Evolutionary conservation across 495 filamentous ascomycete species (phyloP).

Genomic region (Lentithecium fluviatile): DNA sequence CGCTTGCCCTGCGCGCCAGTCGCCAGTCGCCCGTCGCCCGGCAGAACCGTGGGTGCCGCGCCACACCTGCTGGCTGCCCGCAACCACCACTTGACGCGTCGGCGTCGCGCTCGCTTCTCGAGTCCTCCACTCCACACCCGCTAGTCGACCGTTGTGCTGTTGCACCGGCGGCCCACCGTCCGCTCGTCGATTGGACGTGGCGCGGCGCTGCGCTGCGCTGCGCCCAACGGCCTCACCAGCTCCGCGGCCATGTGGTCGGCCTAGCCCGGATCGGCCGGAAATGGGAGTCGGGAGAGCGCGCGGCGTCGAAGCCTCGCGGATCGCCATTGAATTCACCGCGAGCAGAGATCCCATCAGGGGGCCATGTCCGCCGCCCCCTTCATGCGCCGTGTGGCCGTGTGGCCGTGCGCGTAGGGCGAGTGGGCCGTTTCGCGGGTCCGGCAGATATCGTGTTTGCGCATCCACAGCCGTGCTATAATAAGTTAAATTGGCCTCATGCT

Average conservation of each 20-base stretch:
- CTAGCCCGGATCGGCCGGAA: slow-evolving; percentile 19
- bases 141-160: slow-evolving; percentile 33
- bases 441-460: slow-evolving; percentile 22
- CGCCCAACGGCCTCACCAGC: slow-evolving; percentile 20
- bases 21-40: too few relatives aligned
- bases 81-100: too few relatives aligned
- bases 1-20: too few relatives aligned
- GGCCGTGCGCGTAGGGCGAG: slow-evolving; percentile 11
- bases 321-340: slow-evolving; percentile 2
- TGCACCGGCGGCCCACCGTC: slow-evolving; percentile 26
- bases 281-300: slow-evolving; percentile 6
- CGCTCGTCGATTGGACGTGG: slow-evolving; percentile 6
- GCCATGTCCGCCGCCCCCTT: background rate
- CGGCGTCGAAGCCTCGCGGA: background rate
- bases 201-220: too few relatives aligned
- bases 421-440: slow-evolving; percentile 16
- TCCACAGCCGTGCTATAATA: slow-evolving; percentile 1
- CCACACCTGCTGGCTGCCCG: slow-evolving; percentile 1
- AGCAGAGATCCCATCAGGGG: slow-evolving; percentile 10
- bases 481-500: slow-evolving; percentile 32
- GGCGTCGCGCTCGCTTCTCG: too few relatives aligned
- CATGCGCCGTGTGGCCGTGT: slow-evolving; percentile 4
- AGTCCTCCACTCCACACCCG: slow-evolving; percentile 25
- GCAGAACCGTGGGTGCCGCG: slow-evolving; percentile 10
- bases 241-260: background rate